phyloP scores from a whole-genome alignment of 164 flowering plant species.

The Amborella trichopoda region DNA sequence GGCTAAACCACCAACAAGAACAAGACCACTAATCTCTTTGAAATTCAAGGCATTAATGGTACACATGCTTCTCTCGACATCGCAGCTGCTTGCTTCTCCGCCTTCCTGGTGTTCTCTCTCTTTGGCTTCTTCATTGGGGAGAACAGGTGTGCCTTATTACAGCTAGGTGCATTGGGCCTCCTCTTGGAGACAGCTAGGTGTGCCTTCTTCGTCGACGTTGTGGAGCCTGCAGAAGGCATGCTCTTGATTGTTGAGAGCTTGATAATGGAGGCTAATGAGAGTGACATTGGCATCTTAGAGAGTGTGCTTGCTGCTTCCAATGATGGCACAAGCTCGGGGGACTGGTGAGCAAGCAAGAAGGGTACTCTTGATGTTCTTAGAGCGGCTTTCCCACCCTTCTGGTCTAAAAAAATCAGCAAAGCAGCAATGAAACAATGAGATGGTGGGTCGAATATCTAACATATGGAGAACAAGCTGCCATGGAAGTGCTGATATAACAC shows the following conservation, averaged over 20 bases:
- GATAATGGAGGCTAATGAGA: conserved; percentile 94
- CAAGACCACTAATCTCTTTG: conserved; percentile 39
- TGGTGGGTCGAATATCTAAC: conserved; percentile 99
- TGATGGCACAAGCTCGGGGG: conserved; percentile 82
- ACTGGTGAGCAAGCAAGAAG: conserved; percentile 92
- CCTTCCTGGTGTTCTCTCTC: conserved; percentile 57
- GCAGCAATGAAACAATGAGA: conserved; percentile 96
- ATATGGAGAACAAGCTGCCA: conserved; percentile 94
- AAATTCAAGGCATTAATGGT: conserved; percentile 47
- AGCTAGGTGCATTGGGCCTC: conserved; percentile 70
- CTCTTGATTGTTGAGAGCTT: conserved; percentile 94
- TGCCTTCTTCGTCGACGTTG: conserved; percentile 94
- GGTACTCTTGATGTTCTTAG: conserved; percentile 92
- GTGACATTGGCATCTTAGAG: conserved; percentile 70
- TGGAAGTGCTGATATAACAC: conserved; percentile 94
- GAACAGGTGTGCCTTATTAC: conserved; percentile 69
- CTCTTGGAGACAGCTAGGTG: conserved; percentile 97
- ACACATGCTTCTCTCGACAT: conserved; percentile 59
- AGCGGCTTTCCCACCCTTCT: conserved; percentile 72
- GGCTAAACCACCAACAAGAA: conserved; percentile 56
- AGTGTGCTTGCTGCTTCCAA: conserved; percentile 61
- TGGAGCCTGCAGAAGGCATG: conserved; percentile 99
- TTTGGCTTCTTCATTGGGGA: conserved; percentile 74
- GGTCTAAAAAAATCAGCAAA: conserved; percentile 83
- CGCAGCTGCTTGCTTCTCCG: conserved; percentile 62